Conservation (phyloP, 352 stramenopile genomes). For the Thalassiosira exigua region DNA sequence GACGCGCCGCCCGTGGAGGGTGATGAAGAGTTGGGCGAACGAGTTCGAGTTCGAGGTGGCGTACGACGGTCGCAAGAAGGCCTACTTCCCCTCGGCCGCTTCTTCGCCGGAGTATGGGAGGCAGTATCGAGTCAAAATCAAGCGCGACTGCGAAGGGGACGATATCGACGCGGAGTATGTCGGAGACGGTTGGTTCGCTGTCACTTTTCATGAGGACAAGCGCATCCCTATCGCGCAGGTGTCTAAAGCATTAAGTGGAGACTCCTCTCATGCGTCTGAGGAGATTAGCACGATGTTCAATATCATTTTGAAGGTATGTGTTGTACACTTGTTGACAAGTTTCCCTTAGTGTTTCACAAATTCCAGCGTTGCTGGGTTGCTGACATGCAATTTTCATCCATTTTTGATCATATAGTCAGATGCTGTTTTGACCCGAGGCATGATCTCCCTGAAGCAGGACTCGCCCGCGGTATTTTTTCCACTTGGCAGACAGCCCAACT, state of each 20-base stretch:
- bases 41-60: slow-evolving; percentile 14
- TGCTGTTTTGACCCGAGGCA: slow-evolving; percentile 18
- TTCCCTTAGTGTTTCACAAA: too few relatives aligned
- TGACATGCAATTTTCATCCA: too few relatives aligned
- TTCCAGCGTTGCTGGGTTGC: too few relatives aligned
- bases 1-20: slow-evolving; percentile 11
- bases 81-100: background rate
- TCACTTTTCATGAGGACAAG: slow-evolving; percentile 21
- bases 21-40: slow-evolving; percentile 32
- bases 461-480: slow-evolving; percentile 32
- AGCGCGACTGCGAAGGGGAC: slow-evolving; percentile 35
- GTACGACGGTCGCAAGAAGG: slow-evolving; percentile 20
- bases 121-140: slow-evolving; percentile 24
- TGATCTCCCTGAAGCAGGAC: slow-evolving; percentile 29
- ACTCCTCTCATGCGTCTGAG: slow-evolving; percentile 3
- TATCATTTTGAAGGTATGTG: slow-evolving; percentile 31
- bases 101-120: slow-evolving; percentile 1
- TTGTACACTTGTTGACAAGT: too few relatives aligned
- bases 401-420: slow-evolving; percentile 20
- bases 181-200: slow-evolving; percentile 7
- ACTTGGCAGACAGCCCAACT: slow-evolving; percentile 7
- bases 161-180: slow-evolving; percentile 30
- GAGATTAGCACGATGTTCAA: slow-evolving; percentile 31
- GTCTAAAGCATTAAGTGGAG: background rate
- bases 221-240: slow-evolving; percentile 19